Evolutionary conservation across 257 asterid genomes (phyloP).

Genomic region (Salvia splendens): DNA sequence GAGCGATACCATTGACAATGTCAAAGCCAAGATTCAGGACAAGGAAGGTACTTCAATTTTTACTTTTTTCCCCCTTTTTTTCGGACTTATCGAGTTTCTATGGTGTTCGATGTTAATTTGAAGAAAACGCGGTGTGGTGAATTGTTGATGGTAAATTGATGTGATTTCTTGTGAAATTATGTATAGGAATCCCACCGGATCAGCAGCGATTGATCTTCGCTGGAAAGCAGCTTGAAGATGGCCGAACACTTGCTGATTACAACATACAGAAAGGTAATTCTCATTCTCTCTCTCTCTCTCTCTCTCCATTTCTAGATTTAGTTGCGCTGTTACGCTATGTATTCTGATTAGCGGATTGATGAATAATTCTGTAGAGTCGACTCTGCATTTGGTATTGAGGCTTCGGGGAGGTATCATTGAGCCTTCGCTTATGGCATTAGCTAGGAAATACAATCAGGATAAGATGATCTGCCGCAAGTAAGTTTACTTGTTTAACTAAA

Average conservation of each 20-base stretch:
- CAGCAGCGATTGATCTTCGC: constrained; percentile 82
- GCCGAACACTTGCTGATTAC: constrained; percentile 69
- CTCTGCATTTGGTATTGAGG: constrained; percentile 37
- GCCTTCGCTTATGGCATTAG: constrained; percentile 69
- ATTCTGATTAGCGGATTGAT: neutral
- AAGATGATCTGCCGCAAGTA: constrained; percentile 80
- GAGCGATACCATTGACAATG: constrained; percentile 74
- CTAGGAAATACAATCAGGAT: constrained; percentile 67
- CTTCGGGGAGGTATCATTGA: constrained; percentile 75
- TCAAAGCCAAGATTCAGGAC: constrained; percentile 73
- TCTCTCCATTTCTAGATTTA: neutral
- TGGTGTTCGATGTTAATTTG: neutral
- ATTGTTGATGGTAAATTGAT: neutral
- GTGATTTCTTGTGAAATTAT: neutral
- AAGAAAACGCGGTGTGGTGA: neutral
- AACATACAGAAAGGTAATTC: constrained; percentile 58
- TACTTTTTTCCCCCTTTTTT: neutral
- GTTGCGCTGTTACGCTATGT: neutral
- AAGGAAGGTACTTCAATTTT: constrained; percentile 52
- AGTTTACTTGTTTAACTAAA: neutral
- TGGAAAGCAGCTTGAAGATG: constrained; percentile 79
- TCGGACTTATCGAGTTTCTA: neutral
- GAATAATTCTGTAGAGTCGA: too few relatives aligned
- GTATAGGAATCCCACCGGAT: constrained; percentile 67
- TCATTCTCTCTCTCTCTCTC: too few relatives aligned